Base-by-base conservation (phyloP, 495 filamentous ascomycete species). In the Parachaetomium inaequale region DNA sequence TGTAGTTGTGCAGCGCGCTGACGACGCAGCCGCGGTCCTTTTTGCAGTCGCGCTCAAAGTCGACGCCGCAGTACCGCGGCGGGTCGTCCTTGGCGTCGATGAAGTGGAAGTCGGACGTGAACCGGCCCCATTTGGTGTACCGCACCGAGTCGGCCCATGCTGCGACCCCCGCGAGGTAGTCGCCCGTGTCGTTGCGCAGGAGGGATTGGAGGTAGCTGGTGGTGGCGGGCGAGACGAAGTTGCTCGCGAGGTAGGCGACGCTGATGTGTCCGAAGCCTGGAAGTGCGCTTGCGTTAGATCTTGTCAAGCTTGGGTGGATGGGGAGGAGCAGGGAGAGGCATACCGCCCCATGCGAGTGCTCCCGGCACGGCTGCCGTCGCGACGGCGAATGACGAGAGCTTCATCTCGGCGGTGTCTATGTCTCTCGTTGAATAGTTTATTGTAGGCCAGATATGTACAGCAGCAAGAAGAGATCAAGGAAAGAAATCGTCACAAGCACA, bases 31-130 rank as follows among this genome's bases (percentile, higher is more conserved):
- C 86, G 11, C 38, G 29, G 15, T 76, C 74, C 2, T 68, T 63
- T 10, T 80, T 80, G 69, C 87, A 90, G 74, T 90, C 87, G 31
- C 87, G 79, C 11, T 73, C 67, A 60, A 78, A 86, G 64, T 83
- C 76, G 46, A 90, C 81, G 54, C 74, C 80, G 74, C 87, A 90
- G 38, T 69, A 75, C 7, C 63, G 42, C 0, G 87, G 87, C 40
- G 87, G 87, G 58, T 72, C 65, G 77, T 90, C 87, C 51, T 85
- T 75, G 12, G 87, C 85, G 68, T 90, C 87, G 74, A 90, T 89
- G 77, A 81, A 90, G 74, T 90, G 87, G 72, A 86, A 85, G 19
- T 78, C 78, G n/a, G 73, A 75, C 10, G 77, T 80, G 71, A 82
- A 87, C 36, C 74, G 75, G 19, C 84, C 82, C 64, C 76, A 83